phyloP scores from a whole-genome alignment of 2,329 filamentous ascomycete genomes.

The Elsinoe ampelina region DNA sequence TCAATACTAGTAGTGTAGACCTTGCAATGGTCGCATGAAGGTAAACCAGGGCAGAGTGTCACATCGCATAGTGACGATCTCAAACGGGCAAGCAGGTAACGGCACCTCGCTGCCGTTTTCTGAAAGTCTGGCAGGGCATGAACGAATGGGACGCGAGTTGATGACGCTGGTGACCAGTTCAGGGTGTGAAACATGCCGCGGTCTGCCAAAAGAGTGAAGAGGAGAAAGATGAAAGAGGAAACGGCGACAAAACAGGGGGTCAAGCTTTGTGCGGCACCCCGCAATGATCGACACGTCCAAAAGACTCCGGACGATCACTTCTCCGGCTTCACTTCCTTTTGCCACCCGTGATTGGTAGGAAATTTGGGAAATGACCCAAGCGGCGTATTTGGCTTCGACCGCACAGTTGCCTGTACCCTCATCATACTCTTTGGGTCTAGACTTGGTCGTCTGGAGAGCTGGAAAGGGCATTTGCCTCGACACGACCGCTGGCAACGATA shows the following conservation, averaged over 20 bases:
- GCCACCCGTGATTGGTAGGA: background rate
- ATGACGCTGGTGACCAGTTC: slow-evolving; percentile 3
- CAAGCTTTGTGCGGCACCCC: background rate
- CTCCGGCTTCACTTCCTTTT: background rate
- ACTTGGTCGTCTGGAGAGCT: background rate
- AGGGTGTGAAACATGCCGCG: slow-evolving; percentile 11
- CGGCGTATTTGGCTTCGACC: background rate
- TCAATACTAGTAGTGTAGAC: background rate
- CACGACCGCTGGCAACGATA: background rate
- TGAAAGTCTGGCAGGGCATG: background rate
- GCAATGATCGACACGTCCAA: slow-evolving; percentile 2
- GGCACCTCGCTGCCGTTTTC: background rate
- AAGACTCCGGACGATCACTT: background rate
- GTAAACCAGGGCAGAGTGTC: background rate
- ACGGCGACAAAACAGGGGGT: background rate
- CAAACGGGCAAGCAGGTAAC: slow-evolving; percentile 1
- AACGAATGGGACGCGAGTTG: background rate
- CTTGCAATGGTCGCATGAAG: background rate
- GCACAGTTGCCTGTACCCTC: background rate
- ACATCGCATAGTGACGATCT: background rate
- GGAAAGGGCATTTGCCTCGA: background rate
- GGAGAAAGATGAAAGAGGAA: slow-evolving; percentile 6
- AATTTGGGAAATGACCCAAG: background rate
- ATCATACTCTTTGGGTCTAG: background rate
- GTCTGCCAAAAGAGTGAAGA: slow-evolving; percentile 1